Percentiles rank a stretch among this genome's conserved stretches.
Conservation (phyloP, 2,329 filamentous ascomycete species). For the Curvularia spicifera region DNA sequence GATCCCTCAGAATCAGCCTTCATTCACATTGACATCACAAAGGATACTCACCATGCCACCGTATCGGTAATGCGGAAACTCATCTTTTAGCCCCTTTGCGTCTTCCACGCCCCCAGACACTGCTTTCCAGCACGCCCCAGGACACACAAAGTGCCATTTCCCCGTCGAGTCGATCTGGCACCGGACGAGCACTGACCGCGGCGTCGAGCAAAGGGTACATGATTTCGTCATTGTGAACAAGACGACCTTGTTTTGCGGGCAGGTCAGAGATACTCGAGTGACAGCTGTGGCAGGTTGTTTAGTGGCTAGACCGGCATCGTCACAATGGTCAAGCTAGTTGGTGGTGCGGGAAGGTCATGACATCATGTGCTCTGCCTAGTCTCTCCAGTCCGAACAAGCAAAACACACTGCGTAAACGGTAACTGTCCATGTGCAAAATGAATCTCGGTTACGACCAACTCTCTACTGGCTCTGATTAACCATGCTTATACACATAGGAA, state of each 20-base stretch:
- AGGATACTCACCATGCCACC: constrained; percentile 39
- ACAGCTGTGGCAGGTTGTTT: background rate
- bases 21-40: background rate
- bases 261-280: background rate
- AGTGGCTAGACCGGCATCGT: background rate
- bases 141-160: constrained; percentile 55
- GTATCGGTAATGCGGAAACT: constrained; percentile 34
- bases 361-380: constrained; percentile 14
- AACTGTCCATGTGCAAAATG: background rate
- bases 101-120: constrained; percentile 55
- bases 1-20: constrained; percentile 15
- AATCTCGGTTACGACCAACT: no score
- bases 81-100: constrained; percentile 32
- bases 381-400: background rate
- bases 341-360: constrained; percentile 11
- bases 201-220: constrained; percentile 51
- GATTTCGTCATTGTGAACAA: constrained; percentile 39
- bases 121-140: constrained; percentile 52
- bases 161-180: constrained; percentile 52
- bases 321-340: background rate
- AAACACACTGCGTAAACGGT: background rate
- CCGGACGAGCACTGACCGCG: constrained; percentile 51
- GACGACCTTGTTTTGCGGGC: background rate
- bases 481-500: no score
- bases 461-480: no score